These are phyloP conservation scores for Barbatosphaeria neglecta DNA, from an alignment of 495 filamentous ascomycete species.

Conservation along the genomic window DNA sequence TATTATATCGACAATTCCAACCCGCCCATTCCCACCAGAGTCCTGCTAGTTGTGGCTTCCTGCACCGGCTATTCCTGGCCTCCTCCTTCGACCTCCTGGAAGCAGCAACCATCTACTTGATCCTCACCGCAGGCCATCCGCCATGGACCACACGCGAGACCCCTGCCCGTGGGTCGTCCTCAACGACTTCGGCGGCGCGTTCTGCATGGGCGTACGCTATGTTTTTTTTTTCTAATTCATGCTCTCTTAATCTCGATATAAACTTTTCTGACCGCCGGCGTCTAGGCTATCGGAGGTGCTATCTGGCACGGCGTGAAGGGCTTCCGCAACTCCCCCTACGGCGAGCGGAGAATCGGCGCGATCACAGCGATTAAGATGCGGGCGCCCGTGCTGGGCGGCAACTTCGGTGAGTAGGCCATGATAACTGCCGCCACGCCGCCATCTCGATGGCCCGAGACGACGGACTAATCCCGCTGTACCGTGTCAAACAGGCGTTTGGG, in stretches of 20 bases:
- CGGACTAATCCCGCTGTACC: neutral
- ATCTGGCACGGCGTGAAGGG: conserved; percentile 99
- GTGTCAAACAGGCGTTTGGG: conserved; percentile 52
- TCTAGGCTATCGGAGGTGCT: conserved; percentile 74
- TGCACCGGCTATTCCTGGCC: no score
- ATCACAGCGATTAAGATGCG: conserved; percentile 95
- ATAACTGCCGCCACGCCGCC: no score
- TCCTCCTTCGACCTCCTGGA: no score
- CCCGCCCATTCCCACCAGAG: no score
- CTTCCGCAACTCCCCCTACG: conserved; percentile 77
- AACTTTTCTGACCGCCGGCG: conserved; percentile 1
- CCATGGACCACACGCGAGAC: conserved; percentile 75
- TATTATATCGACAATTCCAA: no score
- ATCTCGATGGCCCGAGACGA: no score
- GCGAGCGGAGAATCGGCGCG: conserved; percentile 89
- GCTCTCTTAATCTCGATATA: neutral
- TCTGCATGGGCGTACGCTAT: conserved; percentile 86
- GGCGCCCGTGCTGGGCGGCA: conserved; percentile 89
- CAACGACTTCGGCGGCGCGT: conserved; percentile 94
- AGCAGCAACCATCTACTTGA: no score
- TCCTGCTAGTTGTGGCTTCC: no score
- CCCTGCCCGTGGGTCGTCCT: conserved; percentile 95
- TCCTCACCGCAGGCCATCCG: neutral
- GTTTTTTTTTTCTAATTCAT: conserved; percentile 16
- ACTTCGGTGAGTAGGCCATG: conserved; percentile 54